Evolutionary conservation across 768 basidiomycete species (phyloP).

Genomic region (Vararia minispora): DNA sequence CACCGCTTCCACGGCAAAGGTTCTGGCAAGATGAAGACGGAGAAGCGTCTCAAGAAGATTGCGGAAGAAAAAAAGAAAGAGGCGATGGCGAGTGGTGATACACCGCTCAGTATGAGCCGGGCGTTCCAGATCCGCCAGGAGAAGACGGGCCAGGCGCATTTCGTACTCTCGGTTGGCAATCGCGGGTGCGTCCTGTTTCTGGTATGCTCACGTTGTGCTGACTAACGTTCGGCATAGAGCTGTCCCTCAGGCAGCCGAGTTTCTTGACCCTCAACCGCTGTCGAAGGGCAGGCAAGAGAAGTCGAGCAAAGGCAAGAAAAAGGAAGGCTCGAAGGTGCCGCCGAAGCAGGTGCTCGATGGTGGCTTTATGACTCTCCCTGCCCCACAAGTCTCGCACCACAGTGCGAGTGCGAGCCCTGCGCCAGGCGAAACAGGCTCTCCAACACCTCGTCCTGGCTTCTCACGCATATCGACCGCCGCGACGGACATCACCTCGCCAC

Average conservation of each 20-base stretch:
- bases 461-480: conserved; percentile 57
- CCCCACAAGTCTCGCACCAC: conserved; percentile 34
- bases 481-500: conserved; percentile 33
- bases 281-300: conserved; percentile 80
- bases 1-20: conserved; percentile 99
- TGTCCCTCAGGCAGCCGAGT: conserved; percentile 76
- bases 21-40: conserved; percentile 92
- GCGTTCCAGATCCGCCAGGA: conserved; percentile 92
- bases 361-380: conserved; percentile 68
- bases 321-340: conserved; percentile 41
- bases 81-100: conserved; percentile 92
- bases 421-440: conserved; percentile 40
- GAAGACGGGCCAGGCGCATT: conserved; percentile 92
- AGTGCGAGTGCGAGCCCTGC: conserved; percentile 29
- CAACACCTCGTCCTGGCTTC: conserved; percentile 63
- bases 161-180: conserved; percentile 90
- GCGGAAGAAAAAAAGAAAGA: conserved; percentile 93
- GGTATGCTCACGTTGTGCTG: conserved; percentile 3
- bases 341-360: conserved; percentile 37
- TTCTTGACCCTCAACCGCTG: conserved; percentile 70
- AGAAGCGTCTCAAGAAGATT: conserved; percentile 93
- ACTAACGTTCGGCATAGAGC: conserved; percentile 37
- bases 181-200: conserved; percentile 55
- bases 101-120: conserved; percentile 87
- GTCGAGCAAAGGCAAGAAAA: conserved; percentile 70